These are phyloP conservation scores for Boletus sensibilis DNA, from an alignment of 768 basidiomycete species.

Conservation along the genomic window DNA sequence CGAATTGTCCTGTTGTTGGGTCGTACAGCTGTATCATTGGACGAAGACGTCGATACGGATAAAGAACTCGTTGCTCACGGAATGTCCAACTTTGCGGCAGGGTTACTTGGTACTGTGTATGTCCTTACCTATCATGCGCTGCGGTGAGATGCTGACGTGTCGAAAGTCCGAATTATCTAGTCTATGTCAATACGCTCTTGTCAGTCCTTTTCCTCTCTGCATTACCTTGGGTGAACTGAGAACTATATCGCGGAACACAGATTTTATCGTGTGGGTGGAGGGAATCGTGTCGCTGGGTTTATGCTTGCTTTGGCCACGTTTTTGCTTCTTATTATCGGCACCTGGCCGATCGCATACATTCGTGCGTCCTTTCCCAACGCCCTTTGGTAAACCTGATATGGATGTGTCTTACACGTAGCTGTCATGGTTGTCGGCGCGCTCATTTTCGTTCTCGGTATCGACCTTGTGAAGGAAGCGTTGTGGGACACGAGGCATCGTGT, in stretches of 20 bases:
- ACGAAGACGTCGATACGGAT: conserved; percentile 88
- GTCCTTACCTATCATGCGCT: conserved; percentile 23
- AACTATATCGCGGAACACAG: conserved; percentile 25
- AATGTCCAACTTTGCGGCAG: conserved; percentile 83
- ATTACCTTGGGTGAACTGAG: not conserved
- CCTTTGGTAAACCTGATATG: not conserved
- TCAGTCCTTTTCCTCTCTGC: conserved; percentile 30
- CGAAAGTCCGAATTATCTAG: conserved; percentile 76
- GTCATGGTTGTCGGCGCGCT: conserved; percentile 89
- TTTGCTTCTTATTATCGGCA: conserved; percentile 75
- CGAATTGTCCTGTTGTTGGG: not conserved
- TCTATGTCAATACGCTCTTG: conserved; percentile 86
- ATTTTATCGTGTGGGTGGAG: conserved; percentile 93
- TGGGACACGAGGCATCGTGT: conserved; percentile 95
- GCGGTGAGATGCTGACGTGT: conserved; percentile 3
- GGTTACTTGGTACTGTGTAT: conserved; percentile 77
- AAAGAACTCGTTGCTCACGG: conserved; percentile 92
- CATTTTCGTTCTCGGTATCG: conserved; percentile 92
- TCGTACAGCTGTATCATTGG: conserved; percentile 74
- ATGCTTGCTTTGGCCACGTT: conserved; percentile 77
- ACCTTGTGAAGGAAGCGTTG: conserved; percentile 91
- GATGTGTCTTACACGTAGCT: conserved; percentile 43
- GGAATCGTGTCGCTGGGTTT: conserved; percentile 78
- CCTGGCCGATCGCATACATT: conserved; percentile 87
- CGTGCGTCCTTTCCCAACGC: conserved; percentile 50